phyloP scores from a whole-genome alignment of 2,329 filamentous ascomycete species.

The Orbilia javanica region DNA sequence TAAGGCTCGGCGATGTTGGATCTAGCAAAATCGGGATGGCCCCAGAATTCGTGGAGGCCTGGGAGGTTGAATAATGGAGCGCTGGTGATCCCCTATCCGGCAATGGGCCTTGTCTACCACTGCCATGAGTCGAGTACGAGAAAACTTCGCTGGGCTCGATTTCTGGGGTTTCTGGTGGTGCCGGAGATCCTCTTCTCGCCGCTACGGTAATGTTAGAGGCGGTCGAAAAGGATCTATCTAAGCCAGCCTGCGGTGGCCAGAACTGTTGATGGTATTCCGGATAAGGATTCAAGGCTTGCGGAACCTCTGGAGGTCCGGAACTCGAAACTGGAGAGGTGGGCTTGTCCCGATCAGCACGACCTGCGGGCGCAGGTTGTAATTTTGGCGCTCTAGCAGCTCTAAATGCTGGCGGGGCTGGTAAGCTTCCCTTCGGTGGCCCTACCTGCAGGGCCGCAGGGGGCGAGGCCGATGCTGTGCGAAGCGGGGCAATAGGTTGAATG shows the following conservation, averaged over 20 bases:
- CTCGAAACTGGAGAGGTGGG: constrained; percentile 53
- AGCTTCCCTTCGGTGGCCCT: constrained; percentile 60
- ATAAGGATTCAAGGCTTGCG: constrained; percentile 63
- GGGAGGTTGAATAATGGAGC: constrained; percentile 70
- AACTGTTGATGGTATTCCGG: constrained; percentile 73
- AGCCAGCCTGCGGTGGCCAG: constrained; percentile 70
- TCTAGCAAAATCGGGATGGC: constrained; percentile 56
- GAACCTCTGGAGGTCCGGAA: constrained; percentile 60
- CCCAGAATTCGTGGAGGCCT: constrained; percentile 63
- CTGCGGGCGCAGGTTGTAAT: constrained; percentile 56
- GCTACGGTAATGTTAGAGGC: constrained; percentile 93
- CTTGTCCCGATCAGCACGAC: constrained; percentile 53
- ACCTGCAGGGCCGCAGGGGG: constrained; percentile 55
- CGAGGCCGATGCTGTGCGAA: constrained; percentile 50
- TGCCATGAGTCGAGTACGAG: constrained; percentile 88
- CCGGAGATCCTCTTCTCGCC: constrained; percentile 90
- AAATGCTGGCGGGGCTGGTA: constrained; percentile 61
- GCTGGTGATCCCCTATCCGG: constrained; percentile 84
- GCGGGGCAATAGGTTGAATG: constrained; percentile 45
- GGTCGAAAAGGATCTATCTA: constrained; percentile 79
- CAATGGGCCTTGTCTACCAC: constrained; percentile 73
- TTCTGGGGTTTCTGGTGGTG: constrained; percentile 92
- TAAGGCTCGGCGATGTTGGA: constrained; percentile 50
- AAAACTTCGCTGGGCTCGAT: constrained; percentile 77
- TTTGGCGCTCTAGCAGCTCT: constrained; percentile 59